Evolutionary conservation across 2,329 filamentous ascomycete species (phyloP), one percentile per base, ranked within the genome.

Genomic region (Fusarium sambucinum): DNA sequence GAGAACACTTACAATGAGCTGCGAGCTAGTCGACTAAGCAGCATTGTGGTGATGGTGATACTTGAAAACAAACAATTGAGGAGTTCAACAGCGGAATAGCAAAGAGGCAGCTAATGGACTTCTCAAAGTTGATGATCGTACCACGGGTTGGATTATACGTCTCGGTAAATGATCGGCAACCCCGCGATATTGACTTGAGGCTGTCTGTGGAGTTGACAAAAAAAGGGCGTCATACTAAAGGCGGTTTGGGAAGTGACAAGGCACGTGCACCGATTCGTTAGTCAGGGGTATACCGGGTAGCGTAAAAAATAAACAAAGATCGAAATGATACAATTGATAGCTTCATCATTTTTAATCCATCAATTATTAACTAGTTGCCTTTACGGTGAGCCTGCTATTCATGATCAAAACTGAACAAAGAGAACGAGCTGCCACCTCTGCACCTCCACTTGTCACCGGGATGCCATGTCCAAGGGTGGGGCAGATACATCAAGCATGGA

Each of bases 1-100:
- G 37, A 27, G 23, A 14, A 19, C 16, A 44, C 17, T 30, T 68
- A 74, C 72, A 69, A 52, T 33, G 63, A 65, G 50, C 50, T 53
- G 42, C 64, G 64, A 65, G 57, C 52, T 17, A 74, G 45, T 42
- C 62, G 70, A 38, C 62, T 53, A 42, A 74, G 62, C 72, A 74
- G 62, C 72, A 74, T 74, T 42, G 47, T 53, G 17, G 21, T 37
- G 40, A 35, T 41, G 17, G 11, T 13, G 37, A 25, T 16, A 12
- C 27, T 32, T 52, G 38, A 41, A 37, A 50, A 13, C 30, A 37
- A 46, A 32, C 25, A 41, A 48, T 44, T 21, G 14, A 16, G n/a
- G 17, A 19, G n/a, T 29, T 30, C n/a, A 21, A 19, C 16, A 14
- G 27, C 30, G n/a, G 3, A 11, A 30, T 45, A 32, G 16, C 27